These are phyloP conservation scores for Leishmania tropica DNA, from an alignment of 208 protist genomes.

Conservation along the genomic window DNA sequence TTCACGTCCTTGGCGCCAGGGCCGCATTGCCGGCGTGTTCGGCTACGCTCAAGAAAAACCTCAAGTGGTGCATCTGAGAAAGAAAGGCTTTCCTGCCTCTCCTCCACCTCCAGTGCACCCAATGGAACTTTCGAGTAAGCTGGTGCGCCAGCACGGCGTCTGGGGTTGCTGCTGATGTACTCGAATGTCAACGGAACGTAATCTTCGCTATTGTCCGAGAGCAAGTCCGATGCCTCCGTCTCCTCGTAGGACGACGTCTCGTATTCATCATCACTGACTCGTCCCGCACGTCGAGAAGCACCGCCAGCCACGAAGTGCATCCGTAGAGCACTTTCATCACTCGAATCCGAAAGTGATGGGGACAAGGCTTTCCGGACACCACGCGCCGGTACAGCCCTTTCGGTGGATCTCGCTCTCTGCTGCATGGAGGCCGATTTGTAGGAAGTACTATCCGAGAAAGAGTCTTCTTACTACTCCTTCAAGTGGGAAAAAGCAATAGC, in stretches of 20 bases:
- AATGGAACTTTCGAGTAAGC: constrained; percentile 18
- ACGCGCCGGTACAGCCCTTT: neutral
- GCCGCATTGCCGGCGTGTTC: constrained; percentile 19
- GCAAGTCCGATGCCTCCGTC: constrained; percentile 30
- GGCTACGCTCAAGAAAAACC: constrained; percentile 12
- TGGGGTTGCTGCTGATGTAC: constrained; percentile 41
- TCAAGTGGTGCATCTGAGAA: constrained; percentile 22
- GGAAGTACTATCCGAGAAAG: neutral
- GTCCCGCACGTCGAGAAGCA: constrained; percentile 15
- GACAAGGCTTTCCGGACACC: neutral
- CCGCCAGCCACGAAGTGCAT: constrained; percentile 17
- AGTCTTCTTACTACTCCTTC: neutral
- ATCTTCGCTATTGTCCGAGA: constrained; percentile 61
- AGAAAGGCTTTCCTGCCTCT: constrained; percentile 19
- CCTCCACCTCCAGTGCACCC: constrained; percentile 19
- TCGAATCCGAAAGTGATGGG: constrained; percentile 23
- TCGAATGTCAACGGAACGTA: constrained; percentile 62
- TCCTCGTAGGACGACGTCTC: constrained; percentile 30
- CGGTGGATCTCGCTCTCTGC: neutral
- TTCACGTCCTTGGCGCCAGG: constrained; percentile 3
- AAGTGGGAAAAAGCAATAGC: neutral
- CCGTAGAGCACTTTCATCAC: constrained; percentile 16
- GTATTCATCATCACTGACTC: constrained; percentile 36
- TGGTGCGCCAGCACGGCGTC: constrained; percentile 27
- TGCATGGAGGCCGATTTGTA: neutral